These are phyloP conservation scores for Uncinocarpus reesii DNA, from an alignment of 2,329 filamentous ascomycete genomes.

Conservation along the genomic window DNA sequence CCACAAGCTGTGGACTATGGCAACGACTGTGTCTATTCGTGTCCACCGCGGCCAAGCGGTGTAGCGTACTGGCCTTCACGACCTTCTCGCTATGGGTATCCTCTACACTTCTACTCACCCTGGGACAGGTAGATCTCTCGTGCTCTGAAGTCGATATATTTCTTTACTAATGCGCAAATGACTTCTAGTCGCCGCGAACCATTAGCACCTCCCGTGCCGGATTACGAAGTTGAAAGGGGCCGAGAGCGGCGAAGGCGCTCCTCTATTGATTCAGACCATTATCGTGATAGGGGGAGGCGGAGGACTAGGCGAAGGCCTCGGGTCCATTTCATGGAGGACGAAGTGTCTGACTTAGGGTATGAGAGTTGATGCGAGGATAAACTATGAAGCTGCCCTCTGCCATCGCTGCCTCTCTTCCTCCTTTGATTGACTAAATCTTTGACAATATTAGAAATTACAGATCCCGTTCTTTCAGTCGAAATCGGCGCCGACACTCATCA, in stretches of 20 bases:
- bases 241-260: not conserved
- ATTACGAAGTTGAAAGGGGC: not conserved
- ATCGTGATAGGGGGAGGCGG: not conserved
- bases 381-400: not conserved
- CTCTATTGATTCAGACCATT: not conserved
- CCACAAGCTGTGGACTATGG: not conserved
- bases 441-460: conserved; percentile 2
- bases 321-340: conserved; percentile 7
- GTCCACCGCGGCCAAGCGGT: not conserved
- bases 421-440: not conserved
- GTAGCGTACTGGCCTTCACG: not conserved
- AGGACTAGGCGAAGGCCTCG: not conserved
- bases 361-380: not conserved
- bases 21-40: not conserved
- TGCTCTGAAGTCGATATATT: not conserved
- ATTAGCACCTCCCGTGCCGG: not conserved
- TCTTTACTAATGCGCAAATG: not conserved
- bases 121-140: not conserved
- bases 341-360: conserved; percentile 8
- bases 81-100: not conserved
- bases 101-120: not conserved
- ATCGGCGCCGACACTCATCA: not conserved
- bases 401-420: not conserved
- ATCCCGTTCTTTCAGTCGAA: conserved; percentile 3
- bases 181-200: not conserved